Percentiles rank a stretch among this genome's conserved stretches.
phyloP scores from a whole-genome alignment of 2,329 filamentous ascomycete genomes.

The Ophiocordyceps unilateralis region DNA sequence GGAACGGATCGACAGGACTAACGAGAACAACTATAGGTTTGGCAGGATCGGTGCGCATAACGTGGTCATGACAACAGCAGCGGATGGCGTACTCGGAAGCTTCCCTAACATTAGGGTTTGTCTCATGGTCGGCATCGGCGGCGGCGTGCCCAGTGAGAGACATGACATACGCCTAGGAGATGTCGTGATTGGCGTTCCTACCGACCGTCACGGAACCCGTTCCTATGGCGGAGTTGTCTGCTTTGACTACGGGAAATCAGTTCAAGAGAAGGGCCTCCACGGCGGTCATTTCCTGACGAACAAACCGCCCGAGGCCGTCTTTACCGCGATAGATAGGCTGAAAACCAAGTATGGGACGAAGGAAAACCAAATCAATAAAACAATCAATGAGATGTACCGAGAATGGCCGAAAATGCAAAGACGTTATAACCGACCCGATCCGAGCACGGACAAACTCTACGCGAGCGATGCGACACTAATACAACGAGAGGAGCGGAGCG shows the following conservation, averaged over 20 bases:
- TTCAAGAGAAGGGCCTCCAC: slow-evolving; percentile 3
- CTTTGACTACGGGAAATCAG: slow-evolving; percentile 8
- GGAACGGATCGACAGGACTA: too few relatives aligned
- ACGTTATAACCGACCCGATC: slow-evolving; percentile 1
- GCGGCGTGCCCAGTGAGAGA: slow-evolving; percentile 14
- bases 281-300: slow-evolving; percentile 3
- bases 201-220: not conserved
- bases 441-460: slow-evolving; percentile 1
- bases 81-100: too few relatives aligned
- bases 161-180: slow-evolving; percentile 16
- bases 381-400: not conserved
- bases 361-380: not conserved
- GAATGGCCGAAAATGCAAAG: not conserved
- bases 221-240: slow-evolving; percentile 6
- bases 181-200: slow-evolving; percentile 6
- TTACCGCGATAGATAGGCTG: slow-evolving; percentile 1
- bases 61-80: too few relatives aligned
- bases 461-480: slow-evolving; percentile 1
- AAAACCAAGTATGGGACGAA: not conserved
- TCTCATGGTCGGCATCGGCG: slow-evolving; percentile 5
- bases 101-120: slow-evolving; percentile 13
- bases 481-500: not conserved
- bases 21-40: too few relatives aligned
- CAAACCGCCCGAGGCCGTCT: slow-evolving; percentile 3
- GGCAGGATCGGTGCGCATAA: too few relatives aligned